Percentiles rank a stretch among this genome's conserved stretches.
Conservation (phyloP, 2,329 filamentous ascomycete species). For the Huntiella abstrusa region DNA sequence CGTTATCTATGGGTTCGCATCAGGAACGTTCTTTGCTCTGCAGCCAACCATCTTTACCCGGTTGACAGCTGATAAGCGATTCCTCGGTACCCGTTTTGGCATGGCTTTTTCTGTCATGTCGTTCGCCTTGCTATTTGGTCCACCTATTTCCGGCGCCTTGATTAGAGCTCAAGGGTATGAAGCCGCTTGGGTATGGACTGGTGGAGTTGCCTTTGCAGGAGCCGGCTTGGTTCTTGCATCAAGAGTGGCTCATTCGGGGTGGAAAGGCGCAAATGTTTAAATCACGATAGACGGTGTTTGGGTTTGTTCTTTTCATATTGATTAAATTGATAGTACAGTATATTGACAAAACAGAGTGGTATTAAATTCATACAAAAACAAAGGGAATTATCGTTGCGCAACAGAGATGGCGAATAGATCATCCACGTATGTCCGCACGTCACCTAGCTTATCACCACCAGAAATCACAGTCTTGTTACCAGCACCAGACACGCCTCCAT, state of each 20-base stretch:
- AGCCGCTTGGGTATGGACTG: conserved; percentile 6
- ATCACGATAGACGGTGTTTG: too few relatives aligned
- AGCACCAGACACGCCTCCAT: conserved; percentile 14
- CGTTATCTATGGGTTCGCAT: conserved; percentile 27
- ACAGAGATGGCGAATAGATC: conserved; percentile 18
- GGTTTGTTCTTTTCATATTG: too few relatives aligned
- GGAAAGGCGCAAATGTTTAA: conserved; percentile 2
- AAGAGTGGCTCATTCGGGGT: background rate
- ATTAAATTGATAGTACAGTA: too few relatives aligned
- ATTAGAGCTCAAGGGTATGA: conserved; percentile 14
- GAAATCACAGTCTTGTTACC: conserved; percentile 14
- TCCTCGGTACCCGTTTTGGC: conserved; percentile 26
- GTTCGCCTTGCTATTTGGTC: conserved; percentile 19
- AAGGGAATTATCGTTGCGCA: conserved; percentile 4
- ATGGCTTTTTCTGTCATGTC: conserved; percentile 22
- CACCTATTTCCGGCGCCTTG: conserved; percentile 22
- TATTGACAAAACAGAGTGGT: too few relatives aligned
- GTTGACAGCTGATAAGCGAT: conserved; percentile 22
- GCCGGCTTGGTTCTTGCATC: background rate
- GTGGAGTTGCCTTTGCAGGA: background rate
- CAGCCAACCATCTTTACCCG: conserved; percentile 24
- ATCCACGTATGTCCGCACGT: conserved; percentile 25
- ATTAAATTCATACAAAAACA: background rate
- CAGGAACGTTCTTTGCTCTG: conserved; percentile 26
- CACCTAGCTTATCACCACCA: conserved; percentile 18